Evolutionary conservation across 352 stramenopile genomes (phyloP), one percentile per base, ranked within the genome.

Genomic region (Phytophthora fragariae): DNA sequence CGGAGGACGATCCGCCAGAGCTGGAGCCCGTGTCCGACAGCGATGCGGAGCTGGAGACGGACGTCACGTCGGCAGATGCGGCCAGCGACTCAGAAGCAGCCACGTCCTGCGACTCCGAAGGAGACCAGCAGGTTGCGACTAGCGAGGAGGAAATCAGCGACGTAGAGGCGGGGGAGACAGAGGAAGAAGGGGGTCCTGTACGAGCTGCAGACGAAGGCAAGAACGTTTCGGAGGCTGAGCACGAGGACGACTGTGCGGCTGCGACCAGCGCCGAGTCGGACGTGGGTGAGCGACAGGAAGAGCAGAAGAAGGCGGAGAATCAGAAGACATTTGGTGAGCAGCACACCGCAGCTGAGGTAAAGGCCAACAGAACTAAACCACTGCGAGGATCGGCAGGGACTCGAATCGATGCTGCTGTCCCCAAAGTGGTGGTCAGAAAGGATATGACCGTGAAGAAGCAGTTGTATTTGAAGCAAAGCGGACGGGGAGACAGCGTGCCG

Each of bases 1-100:
- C 9, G 2, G 46, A 44, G 35, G 57, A 76, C 15, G 63, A 72
- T 2, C 41, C 33, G 11, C 65, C 73, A n/a, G 39, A 59, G 35
- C 55, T 83, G 29, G 73, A 79, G 55, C 17, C 63, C 8, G 33
- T 68, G 15, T 46, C 56, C 7, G 62, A 72, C 39, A 65, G 50
- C 52, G 62, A 72, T 19, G 39, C 19, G 29, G 62, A 62, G 8
- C 33, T 35, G 9, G 12, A 64, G 8, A 44, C 31, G 8, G 41
- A 39, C n/a, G 14, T n/a, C 17, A 68, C 64, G 53, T 44, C 53
- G 11, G 21, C 19, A 5, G 54, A 49, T 6, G 21, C 1, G 12
- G 35, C 8, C 29, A 71, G 31, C 17, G 57, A 68, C 57, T 68
- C 35, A 50, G 59, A 73, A 52, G 41, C 54, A 3, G 33, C 49